phyloP scores from a whole-genome alignment of 805 yeast species.

The Candida michaelii region DNA sequence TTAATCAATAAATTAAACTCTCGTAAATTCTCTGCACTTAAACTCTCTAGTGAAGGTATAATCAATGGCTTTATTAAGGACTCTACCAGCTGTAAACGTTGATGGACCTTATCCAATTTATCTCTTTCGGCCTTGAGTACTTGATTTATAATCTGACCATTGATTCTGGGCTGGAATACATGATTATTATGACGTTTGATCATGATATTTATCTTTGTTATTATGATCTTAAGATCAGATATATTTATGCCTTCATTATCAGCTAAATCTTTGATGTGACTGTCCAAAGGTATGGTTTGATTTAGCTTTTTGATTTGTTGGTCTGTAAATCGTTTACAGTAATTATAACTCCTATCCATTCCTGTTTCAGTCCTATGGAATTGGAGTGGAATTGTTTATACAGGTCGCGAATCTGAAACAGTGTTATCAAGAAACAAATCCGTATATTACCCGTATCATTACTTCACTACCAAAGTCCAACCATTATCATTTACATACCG shows the following conservation, averaged over 20 bases:
- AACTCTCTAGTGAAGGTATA: slow-evolving; percentile 20
- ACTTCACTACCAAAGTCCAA: too few relatives aligned
- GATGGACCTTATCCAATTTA: slow-evolving; percentile 27
- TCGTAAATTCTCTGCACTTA: slow-evolving; percentile 12
- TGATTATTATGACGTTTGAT: slow-evolving; percentile 27
- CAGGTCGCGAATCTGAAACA: neutral
- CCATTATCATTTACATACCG: too few relatives aligned
- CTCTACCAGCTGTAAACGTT: slow-evolving; percentile 23
- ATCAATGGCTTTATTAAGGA: slow-evolving; percentile 26
- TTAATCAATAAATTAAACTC: slow-evolving; percentile 25
- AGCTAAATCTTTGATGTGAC: slow-evolving; percentile 17
- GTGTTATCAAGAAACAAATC: too few relatives aligned
- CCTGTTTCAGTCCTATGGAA: neutral
- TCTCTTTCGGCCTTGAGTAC: slow-evolving; percentile 32
- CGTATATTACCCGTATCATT: too few relatives aligned
- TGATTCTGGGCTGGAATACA: slow-evolving; percentile 29
- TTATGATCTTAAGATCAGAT: slow-evolving; percentile 12
- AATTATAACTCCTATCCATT: slow-evolving; percentile 18
- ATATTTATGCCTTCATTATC: slow-evolving; percentile 10
- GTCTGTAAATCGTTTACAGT: slow-evolving; percentile 35
- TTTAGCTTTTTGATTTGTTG: slow-evolving; percentile 27
- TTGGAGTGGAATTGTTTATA: too few relatives aligned
- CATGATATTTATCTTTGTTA: slow-evolving; percentile 14
- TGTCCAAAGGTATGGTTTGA: slow-evolving; percentile 25
- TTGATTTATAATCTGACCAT: slow-evolving; percentile 38